phyloP scores from a whole-genome alignment of 352 stramenopile species.

The Globisporangium spinosum region DNA sequence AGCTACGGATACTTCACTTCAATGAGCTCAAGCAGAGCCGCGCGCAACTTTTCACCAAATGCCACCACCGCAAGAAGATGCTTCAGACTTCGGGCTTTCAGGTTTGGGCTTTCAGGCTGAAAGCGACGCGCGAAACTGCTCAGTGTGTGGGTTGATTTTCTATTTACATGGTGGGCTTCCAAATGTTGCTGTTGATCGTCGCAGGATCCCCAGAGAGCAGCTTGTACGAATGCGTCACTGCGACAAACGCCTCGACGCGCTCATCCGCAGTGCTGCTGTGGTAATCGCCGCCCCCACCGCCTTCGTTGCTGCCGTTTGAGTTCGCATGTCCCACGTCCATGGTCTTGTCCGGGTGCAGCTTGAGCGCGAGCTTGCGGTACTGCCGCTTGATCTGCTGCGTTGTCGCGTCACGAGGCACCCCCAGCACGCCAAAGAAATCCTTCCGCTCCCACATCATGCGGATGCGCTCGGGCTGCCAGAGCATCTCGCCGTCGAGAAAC shows the following conservation, averaged over 20 bases:
- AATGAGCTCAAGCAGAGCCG: not conserved
- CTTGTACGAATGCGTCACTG: constrained; percentile 77
- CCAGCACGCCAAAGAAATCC: constrained; percentile 74
- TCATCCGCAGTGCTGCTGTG: constrained; percentile 31
- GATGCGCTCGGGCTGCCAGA: constrained; percentile 79
- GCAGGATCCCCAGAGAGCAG: constrained; percentile 49
- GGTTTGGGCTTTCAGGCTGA: not conserved
- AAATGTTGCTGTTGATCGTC: constrained; percentile 34
- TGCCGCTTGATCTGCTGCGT: constrained; percentile 76
- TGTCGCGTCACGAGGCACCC: constrained; percentile 56
- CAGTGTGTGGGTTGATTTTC: not conserved
- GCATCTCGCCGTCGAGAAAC: constrained; percentile 55
- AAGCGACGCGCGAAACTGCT: constrained; percentile 3
- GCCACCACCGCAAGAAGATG: not conserved
- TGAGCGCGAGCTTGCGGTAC: constrained; percentile 82
- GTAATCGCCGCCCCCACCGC: constrained; percentile 12
- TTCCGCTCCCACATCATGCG: constrained; percentile 76
- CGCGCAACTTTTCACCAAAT: constrained; percentile 5
- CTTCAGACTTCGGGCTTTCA: not conserved
- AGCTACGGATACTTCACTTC: not conserved
- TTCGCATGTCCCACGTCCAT: constrained; percentile 24
- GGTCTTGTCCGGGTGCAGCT: constrained; percentile 79
- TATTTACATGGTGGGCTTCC: constrained; percentile 19
- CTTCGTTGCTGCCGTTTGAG: constrained; percentile 15
- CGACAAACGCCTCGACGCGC: constrained; percentile 77